Percentiles rank a stretch among this genome's conserved stretches.
phyloP scores from a whole-genome alignment of 225 moss, liverwort and hornwort species.

The Bryum argenteum region DNA sequence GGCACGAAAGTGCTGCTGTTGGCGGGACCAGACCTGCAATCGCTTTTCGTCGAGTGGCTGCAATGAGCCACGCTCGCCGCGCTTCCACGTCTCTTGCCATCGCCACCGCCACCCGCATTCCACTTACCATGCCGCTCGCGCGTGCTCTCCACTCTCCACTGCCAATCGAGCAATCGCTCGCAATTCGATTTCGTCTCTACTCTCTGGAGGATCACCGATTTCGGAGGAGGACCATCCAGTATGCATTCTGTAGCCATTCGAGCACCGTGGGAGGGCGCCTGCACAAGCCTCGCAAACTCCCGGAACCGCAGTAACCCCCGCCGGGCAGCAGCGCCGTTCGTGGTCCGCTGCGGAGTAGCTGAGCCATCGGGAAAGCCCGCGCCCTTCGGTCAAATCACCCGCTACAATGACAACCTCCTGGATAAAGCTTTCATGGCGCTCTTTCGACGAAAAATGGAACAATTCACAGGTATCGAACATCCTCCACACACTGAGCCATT shows the following conservation, averaged over 20 bases:
- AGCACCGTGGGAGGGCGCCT: constrained; percentile 55
- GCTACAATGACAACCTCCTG: constrained; percentile 80
- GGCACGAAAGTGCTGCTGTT: no score
- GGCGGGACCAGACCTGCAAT: no score
- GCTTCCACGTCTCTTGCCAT: no score
- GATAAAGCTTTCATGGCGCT: constrained; percentile 87
- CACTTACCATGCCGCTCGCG: no score
- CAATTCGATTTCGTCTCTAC: no score
- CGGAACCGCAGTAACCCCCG: constrained; percentile 4
- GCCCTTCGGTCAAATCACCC: constrained; percentile 82
- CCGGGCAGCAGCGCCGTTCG: constrained; percentile 20
- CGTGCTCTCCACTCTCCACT: no score
- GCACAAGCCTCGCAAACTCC: constrained; percentile 32
- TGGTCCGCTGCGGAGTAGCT: constrained; percentile 73
- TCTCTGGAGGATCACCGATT: no score
- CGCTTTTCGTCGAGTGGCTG: no score
- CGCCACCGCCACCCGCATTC: no score
- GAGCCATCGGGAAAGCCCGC: constrained; percentile 90
- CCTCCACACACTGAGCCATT: no score
- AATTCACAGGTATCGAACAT: constrained; percentile 63
- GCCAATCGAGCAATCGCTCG: no score
- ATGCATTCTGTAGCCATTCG: constrained; percentile 49
- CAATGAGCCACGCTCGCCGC: no score
- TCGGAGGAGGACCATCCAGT: not conserved
- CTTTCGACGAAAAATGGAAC: constrained; percentile 81